Base-by-base conservation (phyloP, 139 green algal genomes). In the Tetraselmis striata region DNA sequence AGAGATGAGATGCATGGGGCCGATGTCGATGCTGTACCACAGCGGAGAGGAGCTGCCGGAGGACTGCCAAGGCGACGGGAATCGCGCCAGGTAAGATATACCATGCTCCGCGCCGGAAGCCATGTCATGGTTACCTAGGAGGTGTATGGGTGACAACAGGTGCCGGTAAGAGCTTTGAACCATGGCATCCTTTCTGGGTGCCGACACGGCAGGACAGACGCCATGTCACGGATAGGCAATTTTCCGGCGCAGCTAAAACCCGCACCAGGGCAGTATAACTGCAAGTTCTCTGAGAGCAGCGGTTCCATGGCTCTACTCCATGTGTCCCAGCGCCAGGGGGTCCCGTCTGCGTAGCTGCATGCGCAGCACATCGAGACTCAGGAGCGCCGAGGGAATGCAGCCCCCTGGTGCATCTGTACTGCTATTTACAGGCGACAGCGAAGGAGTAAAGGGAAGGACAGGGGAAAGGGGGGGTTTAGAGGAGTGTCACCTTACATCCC, bases 1-100 rank as follows among this genome's bases (percentile, higher is more conserved):
- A 18, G 31, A 32, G 32, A 85, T 79, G 77, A 85, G 75, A 30
- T 86, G 80, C 24, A 76, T 74, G 26, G 83, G 83, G 27, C 83
- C 83, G 5, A 84, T 67, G 59, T 85, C 67, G 30, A 82, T 76
- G 28, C 30, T 77, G 82, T 80, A 85, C 58, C 59, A 85, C 31
- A 85, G 78, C 30, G 78, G 77, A 25, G 23, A 29, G 24, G 30
- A 30, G 32, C 32, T 77, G 31, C 59, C 76, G 26, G 80, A 84
- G 30, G 29, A 75, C 58, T 74, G 32, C 31, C 80, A 78, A 32
- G 32, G 32, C 28, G 76, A 2, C 24, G 75, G 32, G 25, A 59
- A 24, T 28, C 75, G 80, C 28, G 11, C 23, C 2, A 83, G 5
- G 30, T 83, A 83, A 5, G 29, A 67, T 23, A 59, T 27, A 26